Evolutionary conservation across 768 basidiomycete genomes (phyloP), one percentile per base, ranked within the genome.

Genomic region (Panus rudis): DNA sequence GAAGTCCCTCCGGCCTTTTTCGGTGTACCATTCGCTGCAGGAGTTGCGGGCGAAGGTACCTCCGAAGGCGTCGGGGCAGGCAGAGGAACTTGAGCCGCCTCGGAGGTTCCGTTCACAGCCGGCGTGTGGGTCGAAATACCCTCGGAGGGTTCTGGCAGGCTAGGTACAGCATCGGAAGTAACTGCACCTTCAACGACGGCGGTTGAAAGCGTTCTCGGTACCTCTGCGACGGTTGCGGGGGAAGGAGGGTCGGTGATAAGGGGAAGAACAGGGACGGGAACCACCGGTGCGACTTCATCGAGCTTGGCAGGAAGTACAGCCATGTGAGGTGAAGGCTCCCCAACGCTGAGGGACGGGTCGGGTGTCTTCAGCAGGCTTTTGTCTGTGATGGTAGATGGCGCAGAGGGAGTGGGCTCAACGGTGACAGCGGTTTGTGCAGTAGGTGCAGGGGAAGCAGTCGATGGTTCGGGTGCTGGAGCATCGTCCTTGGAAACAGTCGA

Each of bases 261-360:
- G 13, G 53, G 51, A 7, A 57, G 48, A 12, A 55, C 22, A 14
- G 52, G 37, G 4, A 58, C 52, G 1, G 53, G 53, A 2, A 58
- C 53, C 4, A 37, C 41, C 2, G 56, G 50, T 14, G 51, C 56
- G 7, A 41, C 42, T 14, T 42, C 34, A 11, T 23, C 31, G 16
- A 39, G 28, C 16, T 43, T 38, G 6, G 22, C 30, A 6, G 52
- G 23, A 14, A 48, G 52, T 14, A 50, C 43, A 31, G 51, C 37
- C 13, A 46, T 41, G 12, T 41, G 32, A 7, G 37, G 20, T 19
- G 11, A 33, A 40, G 24, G 40, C 27, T 25, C 46, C 48, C 3
- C 46, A 33, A 25, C 27, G 23, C n/a, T n/a, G n/a, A n/a, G n/a
- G n/a, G n/a, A n/a, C n/a, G n/a, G n/a, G n/a, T n/a, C n/a, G n/a